Evolutionary conservation across 2,329 filamentous ascomycete species (phyloP), one percentile per base, ranked within the genome.

Genomic region (Ceratocystis cacaofunesta): DNA sequence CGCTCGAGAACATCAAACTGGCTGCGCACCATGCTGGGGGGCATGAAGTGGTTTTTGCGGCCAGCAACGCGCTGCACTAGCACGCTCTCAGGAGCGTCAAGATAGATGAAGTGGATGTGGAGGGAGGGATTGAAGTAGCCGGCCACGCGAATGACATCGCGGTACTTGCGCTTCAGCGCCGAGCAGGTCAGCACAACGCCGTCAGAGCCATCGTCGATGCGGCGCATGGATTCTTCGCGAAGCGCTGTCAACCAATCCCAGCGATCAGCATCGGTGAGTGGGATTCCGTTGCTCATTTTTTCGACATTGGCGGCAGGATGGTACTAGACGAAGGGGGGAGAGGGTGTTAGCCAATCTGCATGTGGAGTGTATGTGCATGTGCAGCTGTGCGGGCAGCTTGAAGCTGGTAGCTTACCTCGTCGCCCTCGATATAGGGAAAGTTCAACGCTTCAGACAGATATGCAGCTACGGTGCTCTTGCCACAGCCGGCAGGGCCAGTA

Each of bases 151-250:
- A 94, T 90, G 68, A 92, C 89, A 71, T 99, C 94, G 70, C 94
- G 87, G 79, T 99, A 99, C 77, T 95, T 96, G 74, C 89, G 89
- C 81, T 97, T 97, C 64, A 99, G 82, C 1, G 92, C 94, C 12
- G 90, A 96, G 81, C 94, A 99, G 64, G 94, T 96, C 68, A 99
- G 83, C 62, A 99, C 89, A n/a, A 96, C 94, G 61, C 90, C 87
- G 36, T 81, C 77, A 19, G 82, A 80, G 46, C 85, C 84, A 61
- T 75, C 75, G 65, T 78, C 76, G 67, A 88, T 78, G 62, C 78
- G 78, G 64, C 76, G 75, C 65, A 85, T 78, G 5, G 85, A 83
- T 71, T 85, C 86, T 69, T 90, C 83, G 69, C 89, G 88, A 15
- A 94, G 81, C 12, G 80, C 80, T 60, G 87, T 89, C 69, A 99